A percentile compares a stretch with the other conserved stretches of the same genome.
These are phyloP conservation scores for Parachlorella kessleri DNA, from an alignment of 139 green algal genomes.

Conservation along the genomic window DNA sequence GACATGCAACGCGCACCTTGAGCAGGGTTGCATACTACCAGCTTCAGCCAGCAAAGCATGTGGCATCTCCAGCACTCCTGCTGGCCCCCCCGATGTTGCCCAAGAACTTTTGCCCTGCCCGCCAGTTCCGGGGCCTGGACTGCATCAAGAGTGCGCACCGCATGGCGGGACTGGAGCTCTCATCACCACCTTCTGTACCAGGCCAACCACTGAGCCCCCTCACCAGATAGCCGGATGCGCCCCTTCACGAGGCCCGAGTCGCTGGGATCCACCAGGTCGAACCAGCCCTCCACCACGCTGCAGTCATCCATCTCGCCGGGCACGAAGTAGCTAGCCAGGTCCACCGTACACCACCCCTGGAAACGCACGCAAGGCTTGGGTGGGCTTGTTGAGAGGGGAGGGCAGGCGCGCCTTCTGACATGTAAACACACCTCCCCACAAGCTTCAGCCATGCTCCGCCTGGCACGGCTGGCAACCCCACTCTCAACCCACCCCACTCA, in stretches of 20 bases:
- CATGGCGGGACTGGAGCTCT: no score
- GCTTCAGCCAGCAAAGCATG: no score
- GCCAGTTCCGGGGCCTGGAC: no score
- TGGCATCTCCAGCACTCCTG: no score
- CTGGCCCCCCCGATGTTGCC: no score
- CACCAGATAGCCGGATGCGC: constrained; percentile 19
- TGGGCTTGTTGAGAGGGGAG: neutral
- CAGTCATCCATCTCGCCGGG: neutral
- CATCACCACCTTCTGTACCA: neutral
- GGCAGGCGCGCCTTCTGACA: neutral
- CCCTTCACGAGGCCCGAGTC: constrained; percentile 8
- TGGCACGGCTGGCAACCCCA: neutral
- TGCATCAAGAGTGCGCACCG: no score
- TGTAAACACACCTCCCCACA: neutral
- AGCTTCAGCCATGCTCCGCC: neutral
- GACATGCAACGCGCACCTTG: no score
- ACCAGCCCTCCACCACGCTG: neutral
- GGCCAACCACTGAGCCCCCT: neutral
- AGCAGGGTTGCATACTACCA: no score
- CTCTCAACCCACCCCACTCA: neutral
- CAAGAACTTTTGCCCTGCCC: no score
- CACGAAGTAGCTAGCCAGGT: constrained; percentile 40
- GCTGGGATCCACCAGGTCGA: constrained; percentile 31
- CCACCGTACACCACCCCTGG: constrained; percentile 35
- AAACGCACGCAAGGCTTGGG: neutral